Evolutionary conservation across 2,329 filamentous ascomycete species (phyloP), one percentile per base, ranked within the genome.

Genomic region (Chaetomium olivaceum): DNA sequence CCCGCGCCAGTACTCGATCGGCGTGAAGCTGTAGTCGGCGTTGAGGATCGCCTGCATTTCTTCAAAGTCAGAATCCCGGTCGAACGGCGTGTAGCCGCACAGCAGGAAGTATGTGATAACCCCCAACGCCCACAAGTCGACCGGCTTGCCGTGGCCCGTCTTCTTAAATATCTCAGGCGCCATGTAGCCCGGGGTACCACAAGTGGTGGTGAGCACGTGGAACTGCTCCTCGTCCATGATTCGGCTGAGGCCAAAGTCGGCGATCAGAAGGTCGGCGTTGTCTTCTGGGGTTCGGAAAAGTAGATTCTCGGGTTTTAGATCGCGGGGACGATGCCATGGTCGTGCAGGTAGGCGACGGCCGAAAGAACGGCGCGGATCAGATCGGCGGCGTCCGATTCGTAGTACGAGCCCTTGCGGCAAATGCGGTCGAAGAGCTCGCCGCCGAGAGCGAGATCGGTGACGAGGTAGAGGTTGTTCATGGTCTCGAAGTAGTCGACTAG

Each of bases 211-310:
- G 68, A 99, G 82, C 33, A 98, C 94, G 76, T 98, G 95, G 78
- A 98, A 98, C 76, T 97, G 92, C 79, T 97, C 93, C 79, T 98
- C 95, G 75, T 99, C 95, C 94, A 99, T 98, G 79, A 99, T 97
- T 65, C 95, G 88, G 29, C 91, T 95, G 58, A 99, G 83, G 11
- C 95, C 95, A 78, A 99, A 99, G 77, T 99, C 95, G 68, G 95
- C 95, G 76, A 99, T 99, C 65, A 99, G 82, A 33, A 99, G 85
- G 79, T 99, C 95, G 57, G 95, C 93, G 74, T 98, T 98, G 78
- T 99, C 95, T 78, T 99, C 95, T 33, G 95, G 95, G 0, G 95
- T 98, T 72, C 95, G 88, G 82, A 99, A 99, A 27, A 99, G 86
- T 6, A 99, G 83, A 76, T 99, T 98, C 80, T 99, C 95, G 52